Percentiles rank a stretch among this genome's conserved stretches.
phyloP scores from a whole-genome alignment of 306 rosid species.

The Phaseolus lunatus region DNA sequence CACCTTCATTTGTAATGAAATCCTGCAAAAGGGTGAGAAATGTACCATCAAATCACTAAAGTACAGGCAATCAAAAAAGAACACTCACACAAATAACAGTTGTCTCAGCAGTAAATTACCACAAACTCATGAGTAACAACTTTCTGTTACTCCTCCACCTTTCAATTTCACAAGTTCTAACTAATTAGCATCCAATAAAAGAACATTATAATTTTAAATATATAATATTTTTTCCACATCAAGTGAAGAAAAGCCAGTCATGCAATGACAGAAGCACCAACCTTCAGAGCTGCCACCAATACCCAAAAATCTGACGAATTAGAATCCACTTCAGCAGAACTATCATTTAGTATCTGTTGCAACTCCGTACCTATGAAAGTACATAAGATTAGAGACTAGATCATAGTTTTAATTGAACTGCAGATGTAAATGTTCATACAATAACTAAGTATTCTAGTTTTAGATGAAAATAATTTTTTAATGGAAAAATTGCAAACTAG shows the following conservation, averaged over 20 bases:
- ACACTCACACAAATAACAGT: constrained; percentile 27
- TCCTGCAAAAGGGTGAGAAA: constrained; percentile 63
- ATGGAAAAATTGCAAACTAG: neutral
- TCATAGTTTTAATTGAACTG: constrained; percentile 20
- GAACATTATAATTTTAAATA: neutral
- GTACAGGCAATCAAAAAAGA: constrained; percentile 31
- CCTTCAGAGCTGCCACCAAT: constrained; percentile 96
- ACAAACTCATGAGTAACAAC: constrained; percentile 1
- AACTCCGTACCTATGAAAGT: constrained; percentile 63
- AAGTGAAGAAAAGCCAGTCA: constrained; percentile 22
- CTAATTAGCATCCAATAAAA: constrained; percentile 15
- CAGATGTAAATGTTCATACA: constrained; percentile 22
- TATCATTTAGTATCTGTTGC: constrained; percentile 74
- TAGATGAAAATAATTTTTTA: neutral
- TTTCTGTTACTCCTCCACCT: constrained; percentile 23
- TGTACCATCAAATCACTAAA: constrained; percentile 33
- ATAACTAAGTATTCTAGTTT: constrained; percentile 1
- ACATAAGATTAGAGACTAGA: constrained; percentile 34
- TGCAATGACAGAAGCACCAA: constrained; percentile 50
- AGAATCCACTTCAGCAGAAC: constrained; percentile 75
- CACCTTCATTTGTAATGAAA: constrained; percentile 87
- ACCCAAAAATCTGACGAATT: constrained; percentile 94
- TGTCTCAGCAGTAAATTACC: neutral
- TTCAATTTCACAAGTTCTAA: constrained; percentile 33
- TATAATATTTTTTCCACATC: neutral